phyloP scores from a whole-genome alignment of 371 early-diverging fungal species.

The Lichtheimia ornata region DNA sequence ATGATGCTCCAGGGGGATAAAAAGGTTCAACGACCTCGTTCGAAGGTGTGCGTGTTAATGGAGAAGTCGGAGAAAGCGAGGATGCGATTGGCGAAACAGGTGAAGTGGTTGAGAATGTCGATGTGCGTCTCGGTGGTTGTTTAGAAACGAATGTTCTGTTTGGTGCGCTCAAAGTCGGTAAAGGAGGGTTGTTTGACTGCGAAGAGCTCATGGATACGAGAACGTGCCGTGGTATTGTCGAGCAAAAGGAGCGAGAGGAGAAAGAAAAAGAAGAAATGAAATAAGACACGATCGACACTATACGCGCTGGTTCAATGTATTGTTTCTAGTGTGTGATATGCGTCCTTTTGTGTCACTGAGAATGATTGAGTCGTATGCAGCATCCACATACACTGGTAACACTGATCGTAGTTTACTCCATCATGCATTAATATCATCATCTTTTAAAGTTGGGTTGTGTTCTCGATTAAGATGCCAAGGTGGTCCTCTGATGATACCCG shows the following conservation, averaged over 20 bases:
- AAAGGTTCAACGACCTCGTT: slow-evolving; percentile 34
- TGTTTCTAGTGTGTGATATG: too few species aligned
- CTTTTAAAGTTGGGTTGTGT: too few species aligned
- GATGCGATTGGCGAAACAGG: slow-evolving; percentile 19
- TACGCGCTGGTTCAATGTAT: too few species aligned
- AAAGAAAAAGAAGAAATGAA: slow-evolving; percentile 8
- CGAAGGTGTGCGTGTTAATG: slow-evolving; percentile 26
- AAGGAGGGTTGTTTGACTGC: slow-evolving; percentile 16
- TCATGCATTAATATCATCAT: too few species aligned
- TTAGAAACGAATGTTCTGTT: slow-evolving; percentile 35
- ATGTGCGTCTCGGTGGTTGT: slow-evolving; percentile 27
- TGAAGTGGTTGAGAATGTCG: slow-evolving; percentile 11
- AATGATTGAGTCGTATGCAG: too few species aligned
- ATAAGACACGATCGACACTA: background rate
- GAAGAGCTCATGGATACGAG: slow-evolving; percentile 21
- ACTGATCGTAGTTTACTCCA: too few species aligned
- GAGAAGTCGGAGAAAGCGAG: slow-evolving; percentile 14
- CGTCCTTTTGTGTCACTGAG: too few species aligned
- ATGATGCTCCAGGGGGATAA: slow-evolving; percentile 12
- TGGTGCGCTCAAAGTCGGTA: slow-evolving; percentile 34
- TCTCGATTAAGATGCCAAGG: too few species aligned
- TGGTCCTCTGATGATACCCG: too few species aligned
- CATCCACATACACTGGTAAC: too few species aligned
- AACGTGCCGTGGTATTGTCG: too few species aligned
- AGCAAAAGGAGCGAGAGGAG: slow-evolving; percentile 3